phyloP scores from a whole-genome alignment of 331 rosid species.

The Malus hybrid region DNA sequence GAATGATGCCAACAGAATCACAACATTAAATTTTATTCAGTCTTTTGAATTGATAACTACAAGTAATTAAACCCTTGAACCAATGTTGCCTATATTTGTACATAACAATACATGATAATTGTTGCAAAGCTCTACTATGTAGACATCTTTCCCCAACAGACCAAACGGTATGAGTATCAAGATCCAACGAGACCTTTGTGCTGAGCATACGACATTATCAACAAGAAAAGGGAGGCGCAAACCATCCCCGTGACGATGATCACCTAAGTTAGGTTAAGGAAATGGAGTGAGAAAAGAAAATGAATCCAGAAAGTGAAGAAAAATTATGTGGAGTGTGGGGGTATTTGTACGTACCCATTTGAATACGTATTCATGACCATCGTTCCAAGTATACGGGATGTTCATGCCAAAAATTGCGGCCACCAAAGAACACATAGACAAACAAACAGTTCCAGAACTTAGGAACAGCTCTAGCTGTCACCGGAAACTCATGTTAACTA shows the following conservation, averaged over 20 bases:
- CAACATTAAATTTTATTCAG: background rate
- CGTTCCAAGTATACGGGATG: conserved; percentile 65
- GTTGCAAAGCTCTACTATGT: background rate
- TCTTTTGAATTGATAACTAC: background rate
- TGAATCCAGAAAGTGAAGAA: background rate
- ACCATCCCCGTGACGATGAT: conserved; percentile 49
- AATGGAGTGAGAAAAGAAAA: background rate
- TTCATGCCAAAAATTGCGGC: conserved; percentile 91
- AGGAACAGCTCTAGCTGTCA: conserved; percentile 48
- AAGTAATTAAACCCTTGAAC: background rate
- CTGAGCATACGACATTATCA: conserved; percentile 65
- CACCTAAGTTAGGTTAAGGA: conserved; percentile 37
- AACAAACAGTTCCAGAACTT: conserved; percentile 41
- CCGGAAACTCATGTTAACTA: background rate
- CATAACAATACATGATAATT: background rate
- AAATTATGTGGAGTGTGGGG: background rate
- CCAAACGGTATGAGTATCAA: conserved; percentile 20
- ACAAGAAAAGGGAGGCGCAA: conserved; percentile 48
- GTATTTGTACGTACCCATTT: conserved; percentile 63
- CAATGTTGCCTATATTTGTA: background rate
- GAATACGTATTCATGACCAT: conserved; percentile 47
- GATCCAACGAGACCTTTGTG: conserved; percentile 89
- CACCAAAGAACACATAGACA: conserved; percentile 45
- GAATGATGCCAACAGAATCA: background rate
- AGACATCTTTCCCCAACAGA: background rate